These are phyloP conservation scores for Amanita exitialis DNA, from an alignment of 768 basidiomycete genomes.

Conservation along the genomic window DNA sequence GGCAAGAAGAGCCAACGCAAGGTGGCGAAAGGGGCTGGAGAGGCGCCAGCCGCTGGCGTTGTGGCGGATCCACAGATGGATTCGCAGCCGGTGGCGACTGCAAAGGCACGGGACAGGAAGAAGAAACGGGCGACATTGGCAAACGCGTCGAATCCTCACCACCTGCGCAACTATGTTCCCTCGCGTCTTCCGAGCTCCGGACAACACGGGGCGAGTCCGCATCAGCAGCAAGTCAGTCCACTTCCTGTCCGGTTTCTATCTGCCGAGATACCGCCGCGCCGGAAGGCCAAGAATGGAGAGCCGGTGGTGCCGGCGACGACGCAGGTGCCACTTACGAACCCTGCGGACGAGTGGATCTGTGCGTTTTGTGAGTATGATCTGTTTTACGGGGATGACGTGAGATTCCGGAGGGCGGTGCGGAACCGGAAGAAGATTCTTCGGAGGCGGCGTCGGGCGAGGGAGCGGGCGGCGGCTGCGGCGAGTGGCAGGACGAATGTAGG, in stretches of 20 bases:
- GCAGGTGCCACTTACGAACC: slow-evolving; percentile 31
- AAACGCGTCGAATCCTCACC: slow-evolving; percentile 93
- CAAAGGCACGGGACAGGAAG: slow-evolving; percentile 44
- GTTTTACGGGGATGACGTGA: slow-evolving; percentile 77
- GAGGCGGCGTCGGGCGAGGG: slow-evolving; percentile 60
- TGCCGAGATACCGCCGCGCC: slow-evolving; percentile 51
- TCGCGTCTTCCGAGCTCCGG: slow-evolving; percentile 49
- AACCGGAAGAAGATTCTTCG: slow-evolving; percentile 72
- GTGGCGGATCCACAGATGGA: neutral
- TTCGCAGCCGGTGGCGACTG: neutral
- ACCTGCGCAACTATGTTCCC: slow-evolving; percentile 88
- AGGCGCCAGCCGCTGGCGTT: neutral
- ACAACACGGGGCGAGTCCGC: slow-evolving; percentile 10
- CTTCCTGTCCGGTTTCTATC: slow-evolving; percentile 57
- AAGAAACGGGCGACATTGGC: slow-evolving; percentile 90
- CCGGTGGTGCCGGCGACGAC: slow-evolving; percentile 9
- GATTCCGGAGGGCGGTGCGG: slow-evolving; percentile 54
- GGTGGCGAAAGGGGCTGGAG: neutral
- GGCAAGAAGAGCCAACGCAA: neutral
- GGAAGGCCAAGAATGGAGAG: slow-evolving; percentile 12
- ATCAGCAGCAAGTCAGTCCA: slow-evolving; percentile 36
- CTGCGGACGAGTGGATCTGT: slow-evolving; percentile 88
- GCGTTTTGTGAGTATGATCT: slow-evolving; percentile 88
- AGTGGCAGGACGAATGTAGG: slow-evolving; percentile 16
- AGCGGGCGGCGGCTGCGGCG: slow-evolving; percentile 46